Percentiles rank a stretch among this genome's conserved stretches.
phyloP scores from a whole-genome alignment of 2,329 filamentous ascomycete species.

The Lasiodiplodia gonubiensis region DNA sequence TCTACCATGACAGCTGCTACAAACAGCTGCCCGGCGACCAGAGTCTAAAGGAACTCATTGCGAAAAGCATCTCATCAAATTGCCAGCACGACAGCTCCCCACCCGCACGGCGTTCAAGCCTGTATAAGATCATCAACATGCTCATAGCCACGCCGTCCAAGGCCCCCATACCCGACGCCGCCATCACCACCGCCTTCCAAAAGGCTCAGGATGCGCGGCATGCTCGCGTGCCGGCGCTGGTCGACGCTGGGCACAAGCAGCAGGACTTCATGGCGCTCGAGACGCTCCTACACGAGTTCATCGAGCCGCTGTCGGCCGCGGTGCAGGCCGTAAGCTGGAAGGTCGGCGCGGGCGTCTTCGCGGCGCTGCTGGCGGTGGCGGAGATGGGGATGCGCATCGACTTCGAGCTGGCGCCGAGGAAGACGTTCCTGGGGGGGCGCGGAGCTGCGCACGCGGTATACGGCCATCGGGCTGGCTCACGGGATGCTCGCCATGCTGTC shows the following conservation, averaged over 20 bases:
- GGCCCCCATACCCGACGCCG: not conserved
- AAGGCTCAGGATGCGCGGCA: conserved; percentile 6
- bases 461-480: not conserved
- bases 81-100: too few species aligned
- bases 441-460: not conserved
- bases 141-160: conserved; percentile 29
- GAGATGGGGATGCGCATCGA: not conserved
- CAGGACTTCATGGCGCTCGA: not conserved
- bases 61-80: too few species aligned
- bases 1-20: too few species aligned
- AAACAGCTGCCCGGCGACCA: too few species aligned
- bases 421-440: not conserved
- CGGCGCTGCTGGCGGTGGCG: not conserved
- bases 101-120: too few species aligned
- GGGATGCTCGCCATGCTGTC: not conserved
- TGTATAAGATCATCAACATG: not conserved
- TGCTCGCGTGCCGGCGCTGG: not conserved
- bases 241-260: not conserved
- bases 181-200: conserved; percentile 2
- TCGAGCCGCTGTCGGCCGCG: conserved; percentile 8
- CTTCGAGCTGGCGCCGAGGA: not conserved
- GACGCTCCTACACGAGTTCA: conserved; percentile 1
- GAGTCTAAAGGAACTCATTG: too few species aligned
- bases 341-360: not conserved
- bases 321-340: not conserved